Evolutionary conservation across 2,329 filamentous ascomycete species (phyloP).

Genomic region (Colletotrichum tabaci): DNA sequence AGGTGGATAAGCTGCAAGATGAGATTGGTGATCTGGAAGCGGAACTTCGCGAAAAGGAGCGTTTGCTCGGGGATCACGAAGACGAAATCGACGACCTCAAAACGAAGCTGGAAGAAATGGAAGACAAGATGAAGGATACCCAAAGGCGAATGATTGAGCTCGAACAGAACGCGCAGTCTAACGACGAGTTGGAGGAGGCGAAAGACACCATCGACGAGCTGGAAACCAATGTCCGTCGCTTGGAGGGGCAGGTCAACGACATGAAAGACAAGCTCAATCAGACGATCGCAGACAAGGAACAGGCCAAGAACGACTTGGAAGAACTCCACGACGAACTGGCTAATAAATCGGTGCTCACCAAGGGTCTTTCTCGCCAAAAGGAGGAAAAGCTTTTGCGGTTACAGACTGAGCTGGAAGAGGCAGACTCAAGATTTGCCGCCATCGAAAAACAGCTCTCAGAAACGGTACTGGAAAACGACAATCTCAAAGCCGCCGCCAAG

Average conservation of each 20-base stretch:
- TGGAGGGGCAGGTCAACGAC: constrained; percentile 70
- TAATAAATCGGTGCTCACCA: constrained; percentile 83
- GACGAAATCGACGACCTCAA: constrained; percentile 81
- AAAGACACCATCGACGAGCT: constrained; percentile 72
- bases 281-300: constrained; percentile 68
- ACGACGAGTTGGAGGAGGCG: constrained; percentile 69
- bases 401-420: constrained; percentile 75
- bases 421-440: constrained; percentile 63
- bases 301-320: constrained; percentile 72
- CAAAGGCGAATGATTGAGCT: constrained; percentile 67
- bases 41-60: constrained; percentile 82
- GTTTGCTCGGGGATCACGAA: constrained; percentile 79
- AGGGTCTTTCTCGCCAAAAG: constrained; percentile 80
- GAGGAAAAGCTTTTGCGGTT: constrained; percentile 79
- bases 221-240: constrained; percentile 66
- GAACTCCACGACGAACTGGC: constrained; percentile 83
- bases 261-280: constrained; percentile 69
- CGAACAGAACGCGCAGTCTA: constrained; percentile 68
- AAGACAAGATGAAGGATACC: constrained; percentile 72
- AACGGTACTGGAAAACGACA: constrained; percentile 62
- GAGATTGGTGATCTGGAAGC: constrained; percentile 83
- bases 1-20: constrained; percentile 78
- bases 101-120: constrained; percentile 64
- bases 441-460: constrained; percentile 67
- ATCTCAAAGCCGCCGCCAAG: constrained; percentile 61